These are phyloP conservation scores for Paramecium primaurelia DNA, from an alignment of 73 alveolate genomes.

Conservation along the genomic window DNA sequence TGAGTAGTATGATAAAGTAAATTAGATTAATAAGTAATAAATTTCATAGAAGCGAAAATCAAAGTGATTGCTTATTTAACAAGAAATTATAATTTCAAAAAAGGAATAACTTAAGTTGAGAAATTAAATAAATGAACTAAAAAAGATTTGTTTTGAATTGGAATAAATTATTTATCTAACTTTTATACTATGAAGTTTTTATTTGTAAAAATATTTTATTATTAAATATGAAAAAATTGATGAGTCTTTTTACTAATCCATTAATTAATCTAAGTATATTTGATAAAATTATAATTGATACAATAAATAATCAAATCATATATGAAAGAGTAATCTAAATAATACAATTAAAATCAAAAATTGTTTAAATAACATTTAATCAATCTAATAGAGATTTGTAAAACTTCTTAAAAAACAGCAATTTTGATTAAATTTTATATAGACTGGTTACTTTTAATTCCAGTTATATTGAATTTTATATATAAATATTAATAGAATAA, in stretches of 20 bases:
- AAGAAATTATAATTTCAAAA: neutral
- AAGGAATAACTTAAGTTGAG: neutral
- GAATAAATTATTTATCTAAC: neutral
- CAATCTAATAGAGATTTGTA: neutral
- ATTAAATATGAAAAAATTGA: neutral
- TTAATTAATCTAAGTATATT: neutral
- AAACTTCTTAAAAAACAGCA: neutral
- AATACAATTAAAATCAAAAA: neutral
- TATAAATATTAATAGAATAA: neutral
- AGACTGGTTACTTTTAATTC: neutral
- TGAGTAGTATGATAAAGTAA: neutral
- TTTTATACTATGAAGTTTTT: neutral
- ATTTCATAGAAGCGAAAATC: neutral
- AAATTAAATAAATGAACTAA: neutral
- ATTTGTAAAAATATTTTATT: neutral
- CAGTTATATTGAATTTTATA: neutral
- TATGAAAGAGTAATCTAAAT: neutral
- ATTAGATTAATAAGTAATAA: neutral
- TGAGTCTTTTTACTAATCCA: neutral
- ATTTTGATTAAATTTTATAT: neutral
- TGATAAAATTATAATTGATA: neutral
- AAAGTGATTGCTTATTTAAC: neutral
- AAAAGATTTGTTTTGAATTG: neutral
- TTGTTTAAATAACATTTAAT: neutral
- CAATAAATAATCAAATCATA: neutral